Percentiles rank a stretch among this genome's conserved stretches.
Evolutionary conservation across 208 protist genomes (phyloP).

Genomic region (Zelonia costaricensis): DNA sequence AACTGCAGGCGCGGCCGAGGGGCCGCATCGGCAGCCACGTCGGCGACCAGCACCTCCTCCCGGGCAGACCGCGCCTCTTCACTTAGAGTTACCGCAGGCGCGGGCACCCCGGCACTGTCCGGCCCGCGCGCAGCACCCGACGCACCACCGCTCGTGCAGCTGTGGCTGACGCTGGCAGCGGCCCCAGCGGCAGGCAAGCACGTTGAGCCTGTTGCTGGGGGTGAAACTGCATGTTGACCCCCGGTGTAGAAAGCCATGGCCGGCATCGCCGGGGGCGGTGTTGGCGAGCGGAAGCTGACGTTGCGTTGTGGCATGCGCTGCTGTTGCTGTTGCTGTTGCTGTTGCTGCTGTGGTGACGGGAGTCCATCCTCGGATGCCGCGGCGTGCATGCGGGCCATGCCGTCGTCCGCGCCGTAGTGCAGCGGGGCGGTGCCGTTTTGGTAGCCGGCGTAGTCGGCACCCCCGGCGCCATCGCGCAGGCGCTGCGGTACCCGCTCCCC

Average conservation of each 20-base stretch:
- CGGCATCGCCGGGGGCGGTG: not conserved
- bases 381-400: no score
- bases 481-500: no score
- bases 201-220: no score
- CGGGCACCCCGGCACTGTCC: no score
- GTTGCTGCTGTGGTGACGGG: conserved; percentile 7
- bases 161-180: no score
- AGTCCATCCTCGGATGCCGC: not conserved
- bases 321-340: conserved; percentile 11
- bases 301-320: not conserved
- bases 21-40: conserved; percentile 2
- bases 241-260: conserved; percentile 1
- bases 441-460: no score
- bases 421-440: no score
- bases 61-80: not conserved
- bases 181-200: not conserved
- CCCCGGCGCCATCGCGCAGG: no score
- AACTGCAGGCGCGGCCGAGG: conserved; percentile 19
- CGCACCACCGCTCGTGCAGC: no score
- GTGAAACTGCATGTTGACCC: no score
- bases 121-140: no score
- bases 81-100: not conserved
- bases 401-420: no score
- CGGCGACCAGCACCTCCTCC: not conserved
- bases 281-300: not conserved